Conservation (phyloP, 768 basidiomycete genomes). For the Phlegmacium glaucopus region DNA sequence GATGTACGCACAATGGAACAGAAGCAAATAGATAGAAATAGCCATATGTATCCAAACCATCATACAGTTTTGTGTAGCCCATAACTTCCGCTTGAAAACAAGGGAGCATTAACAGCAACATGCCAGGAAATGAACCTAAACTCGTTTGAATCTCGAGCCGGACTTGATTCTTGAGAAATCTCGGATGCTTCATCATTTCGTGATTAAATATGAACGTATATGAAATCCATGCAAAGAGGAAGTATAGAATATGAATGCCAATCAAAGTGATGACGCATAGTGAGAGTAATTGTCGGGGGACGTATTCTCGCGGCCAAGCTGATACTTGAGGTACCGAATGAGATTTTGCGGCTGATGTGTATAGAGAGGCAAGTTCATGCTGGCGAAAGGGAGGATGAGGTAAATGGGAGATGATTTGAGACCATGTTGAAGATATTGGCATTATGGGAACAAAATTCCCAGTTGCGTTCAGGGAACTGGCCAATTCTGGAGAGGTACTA, state of each 20-base stretch:
- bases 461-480: conserved; percentile 33
- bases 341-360: conserved; percentile 16
- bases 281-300: conserved; percentile 76
- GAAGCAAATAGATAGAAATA: conserved; percentile 69
- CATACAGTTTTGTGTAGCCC: conserved; percentile 80
- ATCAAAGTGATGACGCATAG: conserved; percentile 68
- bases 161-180: conserved; percentile 88
- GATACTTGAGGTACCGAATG: conserved; percentile 41
- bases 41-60: conserved; percentile 76
- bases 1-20: conserved; percentile 54
- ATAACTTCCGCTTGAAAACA: conserved; percentile 93
- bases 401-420: conserved; percentile 48
- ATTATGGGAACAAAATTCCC: conserved; percentile 30
- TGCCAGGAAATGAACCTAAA: conserved; percentile 74
- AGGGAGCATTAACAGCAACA: conserved; percentile 83
- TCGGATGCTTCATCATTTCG: conserved; percentile 92
- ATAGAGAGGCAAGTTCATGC: conserved; percentile 30
- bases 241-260: conserved; percentile 86
- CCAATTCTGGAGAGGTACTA: conserved; percentile 24
- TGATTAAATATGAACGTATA: conserved; percentile 90
- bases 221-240: conserved; percentile 80
- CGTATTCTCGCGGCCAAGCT: conserved; percentile 83
- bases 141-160: conserved; percentile 73
- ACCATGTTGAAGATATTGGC: conserved; percentile 42
- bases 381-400: conserved; percentile 52